A percentile compares a stretch with the other conserved stretches of the same genome.
phyloP scores from a whole-genome alignment of 2,329 filamentous ascomycete species.

The Aaosphaeria arxii region DNA sequence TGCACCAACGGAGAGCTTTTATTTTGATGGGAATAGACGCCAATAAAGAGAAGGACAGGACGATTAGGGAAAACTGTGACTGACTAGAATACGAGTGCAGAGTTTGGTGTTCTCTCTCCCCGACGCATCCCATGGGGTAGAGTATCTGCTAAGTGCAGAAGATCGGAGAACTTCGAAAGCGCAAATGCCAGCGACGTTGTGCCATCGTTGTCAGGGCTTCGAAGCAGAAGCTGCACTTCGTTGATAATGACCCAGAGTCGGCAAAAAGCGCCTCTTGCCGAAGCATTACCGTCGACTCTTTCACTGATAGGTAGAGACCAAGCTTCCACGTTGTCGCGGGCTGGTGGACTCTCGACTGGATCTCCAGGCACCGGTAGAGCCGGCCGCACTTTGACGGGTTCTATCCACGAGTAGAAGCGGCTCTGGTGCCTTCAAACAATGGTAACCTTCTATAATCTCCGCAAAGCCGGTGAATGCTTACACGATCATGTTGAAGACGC shows the following conservation, averaged over 20 bases:
- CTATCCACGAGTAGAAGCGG: conserved; percentile 41
- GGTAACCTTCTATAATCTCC: background rate
- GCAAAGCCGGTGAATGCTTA: background rate
- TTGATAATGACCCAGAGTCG: conserved; percentile 1
- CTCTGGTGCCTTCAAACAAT: background rate
- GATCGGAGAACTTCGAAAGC: background rate
- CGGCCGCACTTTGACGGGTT: conserved; percentile 64
- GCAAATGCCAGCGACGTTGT: conserved; percentile 4
- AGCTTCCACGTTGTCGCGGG: too few species aligned
- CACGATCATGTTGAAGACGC: conserved; percentile 2
- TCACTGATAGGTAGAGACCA: background rate
- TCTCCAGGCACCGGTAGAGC: conserved; percentile 60
- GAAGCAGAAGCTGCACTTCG: background rate
- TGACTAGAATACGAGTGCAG: background rate
- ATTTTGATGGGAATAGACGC: too few species aligned
- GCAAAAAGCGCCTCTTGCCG: background rate
- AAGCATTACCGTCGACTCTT: background rate
- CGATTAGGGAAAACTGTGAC: background rate
- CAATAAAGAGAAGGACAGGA: background rate
- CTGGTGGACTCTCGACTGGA: too few species aligned
- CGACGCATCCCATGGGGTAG: background rate
- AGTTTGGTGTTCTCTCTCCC: background rate
- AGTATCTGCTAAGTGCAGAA: conserved; percentile 2
- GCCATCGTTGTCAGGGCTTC: background rate
- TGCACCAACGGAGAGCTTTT: too few species aligned